phyloP scores from a whole-genome alignment of 495 filamentous ascomycete genomes.

The Neurospora intermedia region DNA sequence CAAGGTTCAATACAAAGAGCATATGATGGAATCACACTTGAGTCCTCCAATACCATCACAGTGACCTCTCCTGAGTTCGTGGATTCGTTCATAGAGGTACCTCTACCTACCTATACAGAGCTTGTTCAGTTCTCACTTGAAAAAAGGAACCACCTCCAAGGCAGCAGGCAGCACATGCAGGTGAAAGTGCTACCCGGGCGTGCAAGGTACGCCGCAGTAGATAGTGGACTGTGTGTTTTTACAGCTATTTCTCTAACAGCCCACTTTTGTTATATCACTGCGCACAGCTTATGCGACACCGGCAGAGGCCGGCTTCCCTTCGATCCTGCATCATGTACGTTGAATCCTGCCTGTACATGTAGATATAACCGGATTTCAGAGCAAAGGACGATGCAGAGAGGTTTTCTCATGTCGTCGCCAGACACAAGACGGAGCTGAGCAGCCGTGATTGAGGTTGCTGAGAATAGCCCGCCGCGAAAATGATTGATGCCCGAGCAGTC shows the following conservation, averaged over 20 bases:
- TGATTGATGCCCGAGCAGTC: not conserved
- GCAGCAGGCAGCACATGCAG: not conserved
- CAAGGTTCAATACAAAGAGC: not conserved
- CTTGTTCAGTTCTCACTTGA: not conserved
- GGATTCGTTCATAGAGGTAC: not conserved
- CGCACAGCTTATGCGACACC: not conserved
- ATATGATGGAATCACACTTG: not conserved
- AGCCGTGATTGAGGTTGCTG: conserved; percentile 9
- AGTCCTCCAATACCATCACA: not conserved
- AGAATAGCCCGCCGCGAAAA: conserved; percentile 2
- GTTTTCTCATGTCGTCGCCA: not conserved
- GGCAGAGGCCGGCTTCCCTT: not conserved
- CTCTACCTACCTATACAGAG: not conserved
- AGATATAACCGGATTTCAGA: not conserved
- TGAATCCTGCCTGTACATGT: not conserved
- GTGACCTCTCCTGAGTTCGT: too few species aligned
- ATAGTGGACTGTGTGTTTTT: not conserved
- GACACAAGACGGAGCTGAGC: conserved; percentile 7
- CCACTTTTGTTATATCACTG: not conserved
- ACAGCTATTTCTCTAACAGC: not conserved
- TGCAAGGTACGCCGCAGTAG: not conserved
- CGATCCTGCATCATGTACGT: conserved; percentile 1
- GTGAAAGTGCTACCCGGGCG: not conserved
- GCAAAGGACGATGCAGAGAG: not conserved
- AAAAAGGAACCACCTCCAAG: not conserved